phyloP scores from a whole-genome alignment of 2,329 filamentous ascomycete genomes.

The Orbilia blumenaviensis region DNA sequence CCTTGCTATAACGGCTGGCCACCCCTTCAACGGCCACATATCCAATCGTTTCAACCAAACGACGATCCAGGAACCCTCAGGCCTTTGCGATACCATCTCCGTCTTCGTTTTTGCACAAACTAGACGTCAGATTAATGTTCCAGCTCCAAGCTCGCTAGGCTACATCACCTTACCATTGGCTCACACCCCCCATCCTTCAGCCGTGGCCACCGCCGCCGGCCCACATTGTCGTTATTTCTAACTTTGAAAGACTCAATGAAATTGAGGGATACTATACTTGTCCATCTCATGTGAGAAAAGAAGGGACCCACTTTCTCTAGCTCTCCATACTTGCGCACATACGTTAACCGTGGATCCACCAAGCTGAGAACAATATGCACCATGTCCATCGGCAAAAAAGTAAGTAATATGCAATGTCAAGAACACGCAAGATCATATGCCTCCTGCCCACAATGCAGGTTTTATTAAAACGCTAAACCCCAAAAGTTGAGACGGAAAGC shows the following conservation, averaged over 20 bases:
- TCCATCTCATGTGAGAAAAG: slow-evolving; percentile 10
- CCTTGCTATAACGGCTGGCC: slow-evolving; percentile 9
- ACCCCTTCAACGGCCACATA: slow-evolving; percentile 19
- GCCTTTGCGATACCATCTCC: slow-evolving; percentile 1
- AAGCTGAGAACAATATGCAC: neutral
- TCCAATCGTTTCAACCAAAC: slow-evolving; percentile 47
- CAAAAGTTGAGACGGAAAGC: neutral
- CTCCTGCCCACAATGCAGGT: neutral
- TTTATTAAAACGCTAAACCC: neutral
- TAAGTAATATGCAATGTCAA: slow-evolving; percentile 5
- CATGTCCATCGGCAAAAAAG: neutral
- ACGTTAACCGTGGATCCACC: slow-evolving; percentile 14
- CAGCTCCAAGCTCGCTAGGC: slow-evolving; percentile 36
- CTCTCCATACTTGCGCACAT: slow-evolving; percentile 24
- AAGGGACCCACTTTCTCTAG: neutral
- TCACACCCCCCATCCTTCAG: slow-evolving; percentile 22
- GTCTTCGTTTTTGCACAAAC: neutral
- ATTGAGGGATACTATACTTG: slow-evolving; percentile 46
- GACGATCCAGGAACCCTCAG: slow-evolving; percentile 22
- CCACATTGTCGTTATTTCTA: slow-evolving; percentile 39
- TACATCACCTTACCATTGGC: slow-evolving; percentile 15
- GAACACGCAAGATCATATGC: slow-evolving; percentile 9
- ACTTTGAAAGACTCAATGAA: slow-evolving; percentile 12
- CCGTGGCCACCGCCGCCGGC: neutral
- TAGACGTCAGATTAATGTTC: neutral